phyloP scores from a whole-genome alignment of 257 asterid genomes.

The Lycium barbarum region DNA sequence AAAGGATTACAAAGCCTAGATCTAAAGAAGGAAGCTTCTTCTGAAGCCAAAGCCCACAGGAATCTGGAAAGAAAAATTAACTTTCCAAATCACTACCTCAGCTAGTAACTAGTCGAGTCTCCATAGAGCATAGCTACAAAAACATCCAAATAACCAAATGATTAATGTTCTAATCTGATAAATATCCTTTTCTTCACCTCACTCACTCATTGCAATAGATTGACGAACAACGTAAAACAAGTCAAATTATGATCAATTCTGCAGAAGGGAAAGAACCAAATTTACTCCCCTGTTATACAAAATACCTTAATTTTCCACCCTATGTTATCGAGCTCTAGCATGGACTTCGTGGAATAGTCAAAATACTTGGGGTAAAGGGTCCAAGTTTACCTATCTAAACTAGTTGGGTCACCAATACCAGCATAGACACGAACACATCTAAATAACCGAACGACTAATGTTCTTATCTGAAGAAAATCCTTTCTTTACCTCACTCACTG shows the following conservation, averaged over 20 bases:
- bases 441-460: no score
- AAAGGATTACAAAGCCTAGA: background rate
- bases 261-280: background rate
- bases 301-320: background rate
- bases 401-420: no score
- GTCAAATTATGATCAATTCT: background rate
- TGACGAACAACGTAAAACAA: background rate
- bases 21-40: background rate
- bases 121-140: background rate
- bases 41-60: background rate
- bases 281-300: background rate
- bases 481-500: no score
- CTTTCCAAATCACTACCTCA: conserved; percentile 7
- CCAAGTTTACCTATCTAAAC: no score
- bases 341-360: no score
- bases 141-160: background rate
- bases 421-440: no score
- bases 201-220: background rate
- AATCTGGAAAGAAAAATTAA: background rate
- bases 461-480: no score
- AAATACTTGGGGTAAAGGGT: no score
- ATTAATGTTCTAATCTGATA: background rate
- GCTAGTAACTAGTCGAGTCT: background rate
- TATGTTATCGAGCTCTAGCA: no score
- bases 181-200: background rate